Evolutionary conservation across 768 basidiomycete species (phyloP).

Genomic region (Russula dissimulans): DNA sequence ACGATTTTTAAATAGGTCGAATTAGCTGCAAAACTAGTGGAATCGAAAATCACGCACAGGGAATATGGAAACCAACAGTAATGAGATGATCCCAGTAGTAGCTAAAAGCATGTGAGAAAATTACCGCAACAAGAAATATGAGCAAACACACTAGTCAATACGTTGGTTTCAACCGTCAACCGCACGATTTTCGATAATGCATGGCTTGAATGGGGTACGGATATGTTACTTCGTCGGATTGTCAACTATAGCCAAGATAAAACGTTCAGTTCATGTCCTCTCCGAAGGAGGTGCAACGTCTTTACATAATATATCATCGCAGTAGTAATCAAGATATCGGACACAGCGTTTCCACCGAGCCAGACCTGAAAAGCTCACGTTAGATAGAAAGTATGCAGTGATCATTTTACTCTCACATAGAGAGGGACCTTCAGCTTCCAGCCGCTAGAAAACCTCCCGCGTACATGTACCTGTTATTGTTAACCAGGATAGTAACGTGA

Average conservation of each 20-base stretch:
- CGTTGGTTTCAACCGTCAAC: conserved; percentile 7
- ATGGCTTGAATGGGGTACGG: background rate
- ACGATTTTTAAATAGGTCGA: background rate
- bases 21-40: background rate
- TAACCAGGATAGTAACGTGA: background rate
- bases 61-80: background rate
- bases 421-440: background rate
- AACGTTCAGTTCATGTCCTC: background rate
- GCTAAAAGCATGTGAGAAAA: background rate
- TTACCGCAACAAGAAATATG: background rate
- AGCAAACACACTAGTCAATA: background rate
- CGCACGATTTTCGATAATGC: background rate
- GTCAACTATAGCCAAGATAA: background rate
- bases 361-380: background rate
- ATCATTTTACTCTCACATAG: background rate
- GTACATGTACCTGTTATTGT: background rate
- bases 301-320: conserved; percentile 3
- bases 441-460: background rate
- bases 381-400: background rate
- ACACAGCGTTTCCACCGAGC: background rate
- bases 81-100: background rate
- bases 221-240: background rate
- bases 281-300: background rate
- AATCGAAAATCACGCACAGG: background rate
- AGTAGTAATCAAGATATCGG: background rate